These are phyloP conservation scores for Penicillium digitatum DNA, from an alignment of 2,329 filamentous ascomycete genomes.

Conservation along the genomic window DNA sequence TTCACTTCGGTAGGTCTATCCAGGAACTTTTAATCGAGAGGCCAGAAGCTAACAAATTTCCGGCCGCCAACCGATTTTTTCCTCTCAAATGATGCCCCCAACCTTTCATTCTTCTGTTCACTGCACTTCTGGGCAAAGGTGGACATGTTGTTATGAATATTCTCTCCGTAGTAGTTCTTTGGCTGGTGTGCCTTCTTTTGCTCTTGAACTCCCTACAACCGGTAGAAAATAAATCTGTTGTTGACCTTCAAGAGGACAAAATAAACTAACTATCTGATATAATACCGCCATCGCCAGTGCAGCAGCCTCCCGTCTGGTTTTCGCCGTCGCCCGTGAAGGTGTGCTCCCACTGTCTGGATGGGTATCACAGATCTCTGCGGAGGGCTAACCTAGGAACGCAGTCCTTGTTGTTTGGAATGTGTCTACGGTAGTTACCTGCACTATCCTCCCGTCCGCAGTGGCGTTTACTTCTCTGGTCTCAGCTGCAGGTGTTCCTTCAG, in stretches of 20 bases:
- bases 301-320: conserved; percentile 58
- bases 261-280: conserved; percentile 21
- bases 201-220: too few relatives aligned
- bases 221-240: not conserved
- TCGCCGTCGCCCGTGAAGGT: conserved; percentile 59
- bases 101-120: conserved; percentile 58
- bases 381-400: conserved; percentile 58
- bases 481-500: conserved; percentile 51
- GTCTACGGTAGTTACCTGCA: conserved; percentile 55
- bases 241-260: not conserved
- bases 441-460: conserved; percentile 53
- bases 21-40: not conserved
- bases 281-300: conserved; percentile 59
- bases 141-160: conserved; percentile 61
- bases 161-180: conserved; percentile 36
- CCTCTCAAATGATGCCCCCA: conserved; percentile 50
- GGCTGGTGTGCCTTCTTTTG: conserved; percentile 14
- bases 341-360: conserved; percentile 57
- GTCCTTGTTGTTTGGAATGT: conserved; percentile 57
- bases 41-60: not conserved
- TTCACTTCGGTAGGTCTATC: conserved; percentile 46
- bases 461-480: conserved; percentile 55
- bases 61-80: not conserved
- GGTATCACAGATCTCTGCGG: conserved; percentile 51
- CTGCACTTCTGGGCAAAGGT: conserved; percentile 52